A percentile compares a stretch with the other conserved stretches of the same genome.
phyloP scores from a whole-genome alignment of 768 basidiomycete genomes.

The Suillus subalutaceus region DNA sequence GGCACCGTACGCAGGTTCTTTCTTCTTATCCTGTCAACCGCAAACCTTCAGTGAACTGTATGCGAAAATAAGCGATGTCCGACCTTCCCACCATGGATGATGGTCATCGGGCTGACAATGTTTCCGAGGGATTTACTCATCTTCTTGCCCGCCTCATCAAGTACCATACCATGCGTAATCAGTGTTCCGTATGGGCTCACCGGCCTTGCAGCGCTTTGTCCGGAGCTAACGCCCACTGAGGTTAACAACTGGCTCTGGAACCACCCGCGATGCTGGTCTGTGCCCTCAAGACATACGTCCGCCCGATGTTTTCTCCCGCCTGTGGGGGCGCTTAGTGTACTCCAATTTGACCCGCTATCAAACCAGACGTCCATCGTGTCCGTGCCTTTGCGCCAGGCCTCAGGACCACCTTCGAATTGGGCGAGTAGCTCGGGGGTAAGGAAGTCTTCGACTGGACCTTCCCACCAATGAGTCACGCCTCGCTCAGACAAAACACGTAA shows the following conservation, averaged over 20 bases:
- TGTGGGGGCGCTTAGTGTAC: constrained; percentile 57
- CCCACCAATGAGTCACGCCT: constrained; percentile 91
- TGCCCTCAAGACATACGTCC: constrained; percentile 92
- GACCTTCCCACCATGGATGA: constrained; percentile 81
- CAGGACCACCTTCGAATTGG: constrained; percentile 40
- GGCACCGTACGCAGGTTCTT: constrained; percentile 79
- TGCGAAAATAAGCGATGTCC: constrained; percentile 21
- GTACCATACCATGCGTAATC: constrained; percentile 96
- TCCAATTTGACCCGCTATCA: constrained; percentile 96
- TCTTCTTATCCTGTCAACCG: constrained; percentile 57
- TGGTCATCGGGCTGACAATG: constrained; percentile 78
- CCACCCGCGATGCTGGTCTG: constrained; percentile 98
- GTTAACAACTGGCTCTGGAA: constrained; percentile 96
- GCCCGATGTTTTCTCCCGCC: constrained; percentile 52
- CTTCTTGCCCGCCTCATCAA: constrained; percentile 85
- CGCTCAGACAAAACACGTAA: constrained; percentile 70
- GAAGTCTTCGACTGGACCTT: constrained; percentile 82
- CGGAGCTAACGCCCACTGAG: constrained; percentile 50
- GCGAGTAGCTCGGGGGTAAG: constrained; percentile 60
- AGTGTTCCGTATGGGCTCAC: constrained; percentile 70
- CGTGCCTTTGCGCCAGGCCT: constrained; percentile 73
- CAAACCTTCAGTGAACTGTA: constrained; percentile 8
- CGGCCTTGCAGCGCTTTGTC: constrained; percentile 18
- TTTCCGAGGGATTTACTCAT: constrained; percentile 99
- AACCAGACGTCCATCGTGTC: constrained; percentile 99